A percentile compares a stretch with the other conserved stretches of the same genome.
Evolutionary conservation across 2,329 filamentous ascomycete species (phyloP).

Genomic region (Penicillium sp.): DNA sequence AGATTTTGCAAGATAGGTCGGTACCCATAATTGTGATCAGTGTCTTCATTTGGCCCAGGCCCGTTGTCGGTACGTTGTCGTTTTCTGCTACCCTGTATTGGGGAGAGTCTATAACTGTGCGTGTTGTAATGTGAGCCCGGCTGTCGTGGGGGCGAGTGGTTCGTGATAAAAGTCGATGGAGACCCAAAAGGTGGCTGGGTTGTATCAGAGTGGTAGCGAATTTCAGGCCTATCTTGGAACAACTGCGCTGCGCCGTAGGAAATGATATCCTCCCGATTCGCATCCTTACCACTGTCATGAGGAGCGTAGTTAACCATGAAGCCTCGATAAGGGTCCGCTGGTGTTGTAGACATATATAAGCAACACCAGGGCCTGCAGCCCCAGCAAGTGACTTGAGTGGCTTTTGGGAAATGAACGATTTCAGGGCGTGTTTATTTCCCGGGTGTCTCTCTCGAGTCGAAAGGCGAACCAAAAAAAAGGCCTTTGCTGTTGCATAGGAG

Average conservation of each 20-base stretch:
- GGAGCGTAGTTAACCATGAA: slow-evolving; percentile 74
- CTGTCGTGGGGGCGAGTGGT: slow-evolving; percentile 37
- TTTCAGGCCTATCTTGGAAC: slow-evolving; percentile 36
- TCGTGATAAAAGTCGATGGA: slow-evolving; percentile 32
- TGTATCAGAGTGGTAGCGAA: slow-evolving; percentile 33
- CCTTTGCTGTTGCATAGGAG: slow-evolving; percentile 14
- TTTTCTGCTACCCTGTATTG: slow-evolving; percentile 34
- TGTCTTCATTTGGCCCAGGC: slow-evolving; percentile 21
- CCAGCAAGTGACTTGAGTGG: slow-evolving; percentile 54
- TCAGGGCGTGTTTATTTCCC: background rate
- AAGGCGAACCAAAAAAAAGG: background rate
- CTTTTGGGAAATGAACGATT: slow-evolving; percentile 9
- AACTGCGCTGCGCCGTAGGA: slow-evolving; percentile 56
- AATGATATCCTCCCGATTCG: slow-evolving; percentile 63
- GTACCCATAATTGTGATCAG: slow-evolving; percentile 17
- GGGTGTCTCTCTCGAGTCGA: background rate
- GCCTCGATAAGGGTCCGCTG: slow-evolving; percentile 73
- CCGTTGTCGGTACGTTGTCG: slow-evolving; percentile 35
- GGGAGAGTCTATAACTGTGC: slow-evolving; percentile 31
- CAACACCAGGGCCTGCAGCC: slow-evolving; percentile 71
- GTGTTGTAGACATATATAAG: slow-evolving; percentile 68
- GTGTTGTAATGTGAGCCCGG: slow-evolving; percentile 31
- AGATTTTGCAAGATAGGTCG: slow-evolving; percentile 31
- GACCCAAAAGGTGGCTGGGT: slow-evolving; percentile 36
- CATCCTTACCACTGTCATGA: slow-evolving; percentile 61